Evolutionary conservation across 2,329 filamentous ascomycete species (phyloP), one percentile per base, ranked within the genome.

Genomic region (Coniosporium tulheliwenetii): DNA sequence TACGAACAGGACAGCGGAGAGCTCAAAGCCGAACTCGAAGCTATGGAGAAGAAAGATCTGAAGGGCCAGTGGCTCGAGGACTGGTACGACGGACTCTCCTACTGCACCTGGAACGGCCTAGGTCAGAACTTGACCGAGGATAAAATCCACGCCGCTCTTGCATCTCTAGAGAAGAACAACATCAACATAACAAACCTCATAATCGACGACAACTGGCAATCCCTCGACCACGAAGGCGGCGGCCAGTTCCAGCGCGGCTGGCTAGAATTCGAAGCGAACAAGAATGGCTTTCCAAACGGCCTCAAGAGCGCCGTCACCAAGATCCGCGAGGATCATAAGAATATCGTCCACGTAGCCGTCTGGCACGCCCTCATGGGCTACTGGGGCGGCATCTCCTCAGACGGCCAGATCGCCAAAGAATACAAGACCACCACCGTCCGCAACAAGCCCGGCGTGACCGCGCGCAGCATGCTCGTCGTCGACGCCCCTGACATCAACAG

Each of bases 141-240:
- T 14, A 93, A 85, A 50, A 74, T 98, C 10, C 66, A 86, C 10
- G 60, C 76, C 34, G 85, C 87, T 1, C 65, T 96, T 1, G 75
- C 85, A 43, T 69, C 72, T 1, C 64, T 98, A 9, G 71, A 78
- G 4, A 66, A 76, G 29, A 71, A 82, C 42, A 73, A 79, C 1
- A 84, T 98, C 52, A 77, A 81, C 3, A 63, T 96, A 37, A 79
- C 77, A 0, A 93, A 79, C 52, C 68, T 98, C 2, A 94, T 96
- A 45, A 93, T 98, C 46, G 91, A 98, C 50, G 91, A 98, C 55
- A 93, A 93, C 51, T 98, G 91, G 91, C 87, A 94, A 59, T 75
- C 80, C 8, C 70, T 93, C 5, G 54, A 63, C 38, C 65, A 66
- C 26, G 63, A 70, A 45, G 71, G 67, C 3, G 60, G 67, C 10